Evolutionary conservation across 495 filamentous ascomycete genomes (phyloP), one percentile per base, ranked within the genome.

Genomic region (Neurospora terricola): DNA sequence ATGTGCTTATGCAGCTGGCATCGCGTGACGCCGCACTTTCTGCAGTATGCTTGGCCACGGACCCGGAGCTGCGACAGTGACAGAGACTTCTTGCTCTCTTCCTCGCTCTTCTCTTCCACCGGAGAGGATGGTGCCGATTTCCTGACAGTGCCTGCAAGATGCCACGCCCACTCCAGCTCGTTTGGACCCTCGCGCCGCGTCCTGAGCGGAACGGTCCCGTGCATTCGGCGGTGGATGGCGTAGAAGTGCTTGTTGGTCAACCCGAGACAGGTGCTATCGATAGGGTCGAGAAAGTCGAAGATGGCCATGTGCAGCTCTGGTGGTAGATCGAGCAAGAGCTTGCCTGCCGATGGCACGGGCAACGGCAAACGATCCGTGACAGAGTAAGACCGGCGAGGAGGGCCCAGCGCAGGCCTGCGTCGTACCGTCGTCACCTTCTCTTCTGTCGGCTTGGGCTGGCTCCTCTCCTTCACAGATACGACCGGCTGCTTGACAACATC

Each of bases 231-330:
- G 81, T 85, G 86, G 71, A 88, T 83, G n/a, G 78, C 76, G 78
- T 88, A 88, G 72, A 87, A 83, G 71, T 83, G 81, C 68, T 75
- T 77, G 79, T 80, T 84, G 14, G 88, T 85, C 23, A 89, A 80
- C 14, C 85, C 85, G 14, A 91, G 82, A 74, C 84, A 85, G 72
- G 85, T 83, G 78, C 83, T 82, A 77, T 89, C 87, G 75, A 88
- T 86, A 36, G 85, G 82, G 75, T 86, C 83, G 36, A 91, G 83
- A 76, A 85, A 83, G 74, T 84, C 81, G 73, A 86, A 82, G 73
- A 91, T 83, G 68, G 84, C 80, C 66, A 84, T 82, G 70, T 90
- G 89, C 14, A 91, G 78, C 76, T 91, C 89, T 0, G 84, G 76
- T 14, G 89, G 89, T 21, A 91, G 83, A 43, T 85, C 81, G 34